Conservation (phyloP, 331 rosid genomes). For the Quercus tomentella region DNA sequence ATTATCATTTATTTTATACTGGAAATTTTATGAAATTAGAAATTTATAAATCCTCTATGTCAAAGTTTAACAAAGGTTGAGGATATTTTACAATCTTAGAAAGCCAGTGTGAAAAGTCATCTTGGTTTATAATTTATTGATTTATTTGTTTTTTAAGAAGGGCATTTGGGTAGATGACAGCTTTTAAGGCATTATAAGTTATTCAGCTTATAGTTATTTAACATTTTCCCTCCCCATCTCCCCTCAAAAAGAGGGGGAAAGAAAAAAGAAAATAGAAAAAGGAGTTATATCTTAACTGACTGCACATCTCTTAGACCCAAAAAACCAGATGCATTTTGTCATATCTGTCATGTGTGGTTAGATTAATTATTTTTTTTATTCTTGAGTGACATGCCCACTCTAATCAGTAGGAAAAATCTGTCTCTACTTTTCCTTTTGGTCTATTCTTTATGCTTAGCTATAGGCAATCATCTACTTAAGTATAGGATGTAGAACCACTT, state of each 20-base stretch:
- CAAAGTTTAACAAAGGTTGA: background rate
- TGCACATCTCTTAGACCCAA: background rate
- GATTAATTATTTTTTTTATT: background rate
- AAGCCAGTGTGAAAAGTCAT: background rate
- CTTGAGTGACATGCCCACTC: background rate
- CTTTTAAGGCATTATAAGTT: background rate
- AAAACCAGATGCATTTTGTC: background rate
- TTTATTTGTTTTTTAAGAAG: background rate
- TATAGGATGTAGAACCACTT: background rate
- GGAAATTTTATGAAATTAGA: background rate
- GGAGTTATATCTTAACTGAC: background rate
- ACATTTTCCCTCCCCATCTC: background rate
- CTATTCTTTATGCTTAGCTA: background rate
- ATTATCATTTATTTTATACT: background rate
- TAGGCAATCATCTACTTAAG: background rate
- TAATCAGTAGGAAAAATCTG: background rate
- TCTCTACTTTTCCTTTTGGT: background rate
- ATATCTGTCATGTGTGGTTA: background rate
- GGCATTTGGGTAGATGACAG: background rate
- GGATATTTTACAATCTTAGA: background rate
- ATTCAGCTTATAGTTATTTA: background rate
- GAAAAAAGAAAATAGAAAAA: no score
- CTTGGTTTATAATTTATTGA: background rate
- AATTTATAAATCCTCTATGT: background rate
- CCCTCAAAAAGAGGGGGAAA: no score